Percentiles rank a stretch among this genome's conserved stretches.
Conservation (phyloP, 495 filamentous ascomycete species). For the Bryoglossum gracile region DNA sequence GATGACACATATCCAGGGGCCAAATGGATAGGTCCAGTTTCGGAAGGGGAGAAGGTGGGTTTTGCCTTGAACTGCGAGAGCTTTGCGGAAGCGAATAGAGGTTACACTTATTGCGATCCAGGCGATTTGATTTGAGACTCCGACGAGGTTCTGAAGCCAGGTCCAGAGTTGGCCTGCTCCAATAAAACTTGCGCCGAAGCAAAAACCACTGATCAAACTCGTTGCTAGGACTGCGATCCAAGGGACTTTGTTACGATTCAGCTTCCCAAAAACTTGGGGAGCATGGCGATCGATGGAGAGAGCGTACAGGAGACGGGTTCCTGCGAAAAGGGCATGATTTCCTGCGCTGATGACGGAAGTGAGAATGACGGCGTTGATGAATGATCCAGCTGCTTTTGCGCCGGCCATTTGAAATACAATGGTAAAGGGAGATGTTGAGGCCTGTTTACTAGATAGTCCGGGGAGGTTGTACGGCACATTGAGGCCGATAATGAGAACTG, state of each 20-base stretch:
- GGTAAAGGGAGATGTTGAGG: slow-evolving; percentile 56
- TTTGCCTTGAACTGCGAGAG: slow-evolving; percentile 44
- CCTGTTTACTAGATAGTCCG: slow-evolving; percentile 32
- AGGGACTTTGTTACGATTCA: slow-evolving; percentile 51
- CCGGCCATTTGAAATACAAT: slow-evolving; percentile 61
- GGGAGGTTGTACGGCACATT: slow-evolving; percentile 48
- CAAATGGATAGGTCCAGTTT: slow-evolving; percentile 55
- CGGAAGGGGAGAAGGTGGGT: slow-evolving; percentile 53
- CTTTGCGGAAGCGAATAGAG: slow-evolving; percentile 51
- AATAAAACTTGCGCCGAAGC: slow-evolving; percentile 55
- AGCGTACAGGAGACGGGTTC: slow-evolving; percentile 55
- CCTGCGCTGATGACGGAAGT: slow-evolving; percentile 65
- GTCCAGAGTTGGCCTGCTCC: slow-evolving; percentile 40
- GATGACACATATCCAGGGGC: slow-evolving; percentile 42
- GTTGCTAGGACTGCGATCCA: slow-evolving; percentile 53
- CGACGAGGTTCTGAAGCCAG: slow-evolving; percentile 40
- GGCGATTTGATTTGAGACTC: slow-evolving; percentile 56
- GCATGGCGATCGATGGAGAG: slow-evolving; percentile 52
- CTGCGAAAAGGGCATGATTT: slow-evolving; percentile 56
- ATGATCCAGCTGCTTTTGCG: slow-evolving; percentile 51
- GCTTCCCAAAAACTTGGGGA: slow-evolving; percentile 44
- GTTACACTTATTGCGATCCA: slow-evolving; percentile 54
- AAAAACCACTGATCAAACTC: slow-evolving; percentile 46
- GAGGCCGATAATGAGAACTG: slow-evolving; percentile 53
- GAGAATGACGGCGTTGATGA: slow-evolving; percentile 64